Base-by-base conservation (phyloP, 2,329 filamentous ascomycete genomes). In the Dactylellina cionopaga region DNA sequence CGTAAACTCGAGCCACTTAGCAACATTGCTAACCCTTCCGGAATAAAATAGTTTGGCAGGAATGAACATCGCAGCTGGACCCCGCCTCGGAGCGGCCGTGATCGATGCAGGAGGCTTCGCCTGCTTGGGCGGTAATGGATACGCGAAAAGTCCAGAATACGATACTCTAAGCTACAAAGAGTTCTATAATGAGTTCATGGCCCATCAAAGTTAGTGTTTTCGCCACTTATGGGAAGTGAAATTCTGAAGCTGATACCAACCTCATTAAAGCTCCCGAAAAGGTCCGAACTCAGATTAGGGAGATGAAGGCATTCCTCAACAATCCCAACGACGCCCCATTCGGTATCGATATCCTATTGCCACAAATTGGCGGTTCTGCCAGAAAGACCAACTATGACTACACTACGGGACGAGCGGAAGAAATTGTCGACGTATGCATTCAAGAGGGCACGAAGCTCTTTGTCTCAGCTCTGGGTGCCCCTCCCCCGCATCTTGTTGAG, bases 351-450 rank as follows among this genome's bases (percentile, higher is more conserved):
- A 88, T 98, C 1, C 92, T 93, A 0, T 86, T 98, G 11, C 93
- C 94, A 0, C 92, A 97, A 82, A 84, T 97, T 62, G 94, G 94
- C 68, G 92, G 90, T 39, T 84, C 82, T 35, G 94, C 94, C 3
- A 88, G 94, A 75, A 90, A 91, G 80, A 97, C 94, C 3, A 98
- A 97, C 82, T 92, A 96, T 81, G 94, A 97, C 81, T 98, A 98
- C 83, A 97, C 94, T 0, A 86, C 90, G 75, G 94, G 94, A 37
- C 90, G 92, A 80, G 86, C 97, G n/a, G 90, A 96, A 79, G 90
- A 96, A 80, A 85, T 97, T 31, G 90, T 97, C 75, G 90, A 92
- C 77, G 91, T 97, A 43, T 91, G 90, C 2, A 92, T 97, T 76
- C 87, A 89, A 76, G 90, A 91, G 76, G 90, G 91, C n/a, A 92